A percentile compares a stretch with the other conserved stretches of the same genome.
These are phyloP conservation scores for Corylus americana DNA, from an alignment of 306 rosid genomes.

Conservation along the genomic window DNA sequence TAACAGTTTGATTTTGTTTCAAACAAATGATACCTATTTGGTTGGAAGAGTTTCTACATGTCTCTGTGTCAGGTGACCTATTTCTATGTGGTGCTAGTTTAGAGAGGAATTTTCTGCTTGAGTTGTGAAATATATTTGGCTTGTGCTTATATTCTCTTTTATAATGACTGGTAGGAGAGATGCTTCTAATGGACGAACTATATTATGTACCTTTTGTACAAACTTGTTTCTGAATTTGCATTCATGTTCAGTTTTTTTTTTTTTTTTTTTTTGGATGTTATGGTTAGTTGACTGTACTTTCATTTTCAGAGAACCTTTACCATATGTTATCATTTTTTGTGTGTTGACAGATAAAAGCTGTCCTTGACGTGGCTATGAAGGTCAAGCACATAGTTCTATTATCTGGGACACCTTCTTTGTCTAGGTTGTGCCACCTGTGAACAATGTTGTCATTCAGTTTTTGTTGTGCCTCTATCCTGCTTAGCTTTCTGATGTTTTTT, in stretches of 20 bases:
- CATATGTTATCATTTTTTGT: constrained; percentile 20
- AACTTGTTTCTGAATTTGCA: not conserved
- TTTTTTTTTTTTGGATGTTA: not conserved
- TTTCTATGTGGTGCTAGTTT: not conserved
- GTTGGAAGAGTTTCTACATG: not conserved
- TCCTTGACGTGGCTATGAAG: constrained; percentile 80
- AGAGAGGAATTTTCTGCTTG: not conserved
- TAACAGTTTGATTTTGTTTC: too few relatives aligned
- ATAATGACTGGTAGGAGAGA: not conserved
- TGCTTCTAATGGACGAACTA: not conserved
- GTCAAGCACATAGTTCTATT: constrained; percentile 74
- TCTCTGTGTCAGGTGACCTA: not conserved
- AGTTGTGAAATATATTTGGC: not conserved
- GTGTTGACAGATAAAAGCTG: constrained; percentile 66
- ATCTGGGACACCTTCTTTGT: constrained; percentile 94
- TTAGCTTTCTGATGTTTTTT: constrained; percentile 6
- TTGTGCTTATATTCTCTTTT: not conserved
- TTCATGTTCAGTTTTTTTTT: not conserved
- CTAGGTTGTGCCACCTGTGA: constrained; percentile 71
- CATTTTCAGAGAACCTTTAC: constrained; percentile 7
- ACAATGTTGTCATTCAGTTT: constrained; percentile 18
- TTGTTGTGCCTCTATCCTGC: constrained; percentile 10
- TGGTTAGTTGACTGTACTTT: not conserved
- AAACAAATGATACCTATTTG: too few relatives aligned
- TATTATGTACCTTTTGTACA: not conserved